phyloP scores from a whole-genome alignment of 2,329 filamentous ascomycete genomes.

The Fusarium algeriense region DNA sequence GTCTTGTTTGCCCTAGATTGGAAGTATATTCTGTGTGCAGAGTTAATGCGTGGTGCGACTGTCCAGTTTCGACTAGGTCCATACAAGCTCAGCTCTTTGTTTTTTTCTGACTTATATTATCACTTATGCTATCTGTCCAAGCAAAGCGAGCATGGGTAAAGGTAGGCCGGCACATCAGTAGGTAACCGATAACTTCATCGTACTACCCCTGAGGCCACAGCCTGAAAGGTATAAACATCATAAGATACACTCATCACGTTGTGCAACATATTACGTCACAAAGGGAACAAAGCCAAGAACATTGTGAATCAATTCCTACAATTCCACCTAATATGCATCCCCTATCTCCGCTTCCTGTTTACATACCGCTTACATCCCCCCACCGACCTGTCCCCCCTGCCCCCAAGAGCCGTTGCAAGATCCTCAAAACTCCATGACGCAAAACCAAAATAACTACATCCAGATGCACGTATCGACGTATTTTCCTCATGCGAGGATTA shows the following conservation, averaged over 20 bases:
- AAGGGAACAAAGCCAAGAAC: slow-evolving; percentile 28
- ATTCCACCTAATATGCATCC: slow-evolving; percentile 19
- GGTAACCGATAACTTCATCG: background rate
- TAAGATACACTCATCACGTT: background rate
- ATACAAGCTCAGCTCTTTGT: background rate
- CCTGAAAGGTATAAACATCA: background rate
- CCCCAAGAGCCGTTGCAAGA: slow-evolving; percentile 48
- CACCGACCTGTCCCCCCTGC: slow-evolving; percentile 21
- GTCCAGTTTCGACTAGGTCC: background rate
- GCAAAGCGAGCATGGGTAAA: background rate
- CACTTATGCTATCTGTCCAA: background rate
- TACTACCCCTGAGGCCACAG: background rate
- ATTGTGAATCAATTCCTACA: slow-evolving; percentile 48
- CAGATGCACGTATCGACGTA: slow-evolving; percentile 49
- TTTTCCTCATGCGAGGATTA: slow-evolving; percentile 15
- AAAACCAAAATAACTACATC: slow-evolving; percentile 57
- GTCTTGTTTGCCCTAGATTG: background rate
- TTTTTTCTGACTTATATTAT: background rate
- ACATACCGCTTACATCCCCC: slow-evolving; percentile 43
- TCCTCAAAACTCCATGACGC: slow-evolving; percentile 55
- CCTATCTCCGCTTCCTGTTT: slow-evolving; percentile 36
- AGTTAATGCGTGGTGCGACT: background rate
- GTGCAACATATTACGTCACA: background rate
- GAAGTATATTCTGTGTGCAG: background rate
- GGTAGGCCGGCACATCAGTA: background rate